Conservation (phyloP, 495 filamentous ascomycete species). For the Penicillium daleae region DNA sequence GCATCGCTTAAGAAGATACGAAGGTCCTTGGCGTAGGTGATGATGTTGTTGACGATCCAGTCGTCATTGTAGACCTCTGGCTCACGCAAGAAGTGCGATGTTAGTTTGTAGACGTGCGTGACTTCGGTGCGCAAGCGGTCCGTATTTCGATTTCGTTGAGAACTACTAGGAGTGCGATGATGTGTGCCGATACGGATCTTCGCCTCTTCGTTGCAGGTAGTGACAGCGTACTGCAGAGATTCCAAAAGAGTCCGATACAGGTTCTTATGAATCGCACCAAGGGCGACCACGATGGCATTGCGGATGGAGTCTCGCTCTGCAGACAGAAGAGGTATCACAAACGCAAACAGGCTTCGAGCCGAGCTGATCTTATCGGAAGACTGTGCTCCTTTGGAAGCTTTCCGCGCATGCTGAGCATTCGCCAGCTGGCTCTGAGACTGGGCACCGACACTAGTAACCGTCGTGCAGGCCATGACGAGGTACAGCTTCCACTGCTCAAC, state of each 20-base stretch:
- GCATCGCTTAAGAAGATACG: slow-evolving; percentile 92
- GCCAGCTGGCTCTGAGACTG: slow-evolving; percentile 60
- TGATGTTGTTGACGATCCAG: slow-evolving; percentile 89
- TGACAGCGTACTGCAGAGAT: slow-evolving; percentile 82
- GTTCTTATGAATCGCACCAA: slow-evolving; percentile 93
- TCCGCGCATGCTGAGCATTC: slow-evolving; percentile 80
- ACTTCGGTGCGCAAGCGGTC: slow-evolving; percentile 91
- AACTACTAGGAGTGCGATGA: slow-evolving; percentile 75
- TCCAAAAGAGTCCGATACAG: slow-evolving; percentile 94
- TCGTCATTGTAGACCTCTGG: slow-evolving; percentile 83
- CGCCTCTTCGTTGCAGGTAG: slow-evolving; percentile 82
- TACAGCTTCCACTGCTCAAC: slow-evolving; percentile 99
- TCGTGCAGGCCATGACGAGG: slow-evolving; percentile 95
- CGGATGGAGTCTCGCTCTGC: slow-evolving; percentile 75
- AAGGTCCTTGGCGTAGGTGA: slow-evolving; percentile 87
- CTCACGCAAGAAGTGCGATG: slow-evolving; percentile 84
- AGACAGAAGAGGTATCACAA: slow-evolving; percentile 83
- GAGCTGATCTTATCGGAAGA: slow-evolving; percentile 83
- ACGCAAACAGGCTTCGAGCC: slow-evolving; percentile 84
- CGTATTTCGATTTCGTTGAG: slow-evolving; percentile 74
- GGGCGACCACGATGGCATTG: slow-evolving; percentile 86
- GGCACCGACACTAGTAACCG: slow-evolving; percentile 80
- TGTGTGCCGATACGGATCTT: slow-evolving; percentile 77
- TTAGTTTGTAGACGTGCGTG: slow-evolving; percentile 92
- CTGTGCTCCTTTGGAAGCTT: slow-evolving; percentile 73